Evolutionary conservation across 257 asterid genomes (phyloP).

Genomic region (Prunella vulgaris): DNA sequence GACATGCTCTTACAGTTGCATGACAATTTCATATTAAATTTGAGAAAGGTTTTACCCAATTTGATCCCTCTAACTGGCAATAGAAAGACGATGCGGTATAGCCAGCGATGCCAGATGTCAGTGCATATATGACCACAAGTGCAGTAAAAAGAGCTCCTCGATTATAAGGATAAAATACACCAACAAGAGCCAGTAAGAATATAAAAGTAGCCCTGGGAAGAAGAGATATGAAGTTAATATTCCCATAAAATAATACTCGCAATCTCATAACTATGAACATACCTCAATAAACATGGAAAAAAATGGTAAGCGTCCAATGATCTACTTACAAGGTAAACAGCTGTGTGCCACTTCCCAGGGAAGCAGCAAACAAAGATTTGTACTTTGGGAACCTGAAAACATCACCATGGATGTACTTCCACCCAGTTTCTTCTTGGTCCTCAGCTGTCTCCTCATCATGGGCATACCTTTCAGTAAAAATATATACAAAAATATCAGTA

Average conservation of each 20-base stretch:
- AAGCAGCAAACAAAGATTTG: slow-evolving; percentile 58
- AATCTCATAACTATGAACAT: background rate
- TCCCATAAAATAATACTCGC: background rate
- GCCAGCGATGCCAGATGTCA: slow-evolving; percentile 68
- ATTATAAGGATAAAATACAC: slow-evolving; percentile 71
- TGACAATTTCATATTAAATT: slow-evolving; percentile 4
- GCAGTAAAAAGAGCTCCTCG: slow-evolving; percentile 70
- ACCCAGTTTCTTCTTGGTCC: slow-evolving; percentile 72
- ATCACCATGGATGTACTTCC: slow-evolving; percentile 78
- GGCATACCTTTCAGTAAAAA: slow-evolving; percentile 42
- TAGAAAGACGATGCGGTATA: slow-evolving; percentile 52
- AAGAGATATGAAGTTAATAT: background rate
- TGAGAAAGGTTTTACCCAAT: slow-evolving; percentile 35
- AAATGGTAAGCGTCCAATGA: background rate
- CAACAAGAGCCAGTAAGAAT: slow-evolving; percentile 62
- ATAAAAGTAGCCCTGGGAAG: slow-evolving; percentile 50
- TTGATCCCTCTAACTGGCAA: slow-evolving; percentile 56
- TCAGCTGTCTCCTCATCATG: slow-evolving; percentile 67
- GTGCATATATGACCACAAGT: slow-evolving; percentile 60
- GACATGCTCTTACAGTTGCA: background rate
- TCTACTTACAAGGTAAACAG: slow-evolving; percentile 55
- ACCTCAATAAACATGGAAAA: background rate
- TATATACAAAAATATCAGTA: background rate
- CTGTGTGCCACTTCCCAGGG: slow-evolving; percentile 62
- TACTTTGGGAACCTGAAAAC: slow-evolving; percentile 61